Conservation (phyloP, 306 rosid species). For the Styphnolobium japonicum region DNA sequence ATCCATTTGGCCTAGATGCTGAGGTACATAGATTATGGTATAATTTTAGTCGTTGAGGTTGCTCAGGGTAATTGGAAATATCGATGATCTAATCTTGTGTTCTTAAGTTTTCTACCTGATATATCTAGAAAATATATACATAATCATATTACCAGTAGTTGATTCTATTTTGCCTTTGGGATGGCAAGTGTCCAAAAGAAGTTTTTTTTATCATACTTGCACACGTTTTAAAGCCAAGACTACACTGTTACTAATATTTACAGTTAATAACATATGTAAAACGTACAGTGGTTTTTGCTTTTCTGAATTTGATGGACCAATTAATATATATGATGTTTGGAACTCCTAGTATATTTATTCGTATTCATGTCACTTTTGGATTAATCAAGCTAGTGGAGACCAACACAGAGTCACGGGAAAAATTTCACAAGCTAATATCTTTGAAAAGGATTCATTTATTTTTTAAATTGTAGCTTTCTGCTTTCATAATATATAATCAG, state of each 20-base stretch:
- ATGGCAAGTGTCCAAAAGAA: background rate
- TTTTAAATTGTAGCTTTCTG: background rate
- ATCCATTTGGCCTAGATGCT: conserved; percentile 76
- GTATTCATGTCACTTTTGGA: background rate
- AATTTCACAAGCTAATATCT: background rate
- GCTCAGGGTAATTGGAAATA: background rate
- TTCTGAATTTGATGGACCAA: no score
- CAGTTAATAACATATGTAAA: background rate
- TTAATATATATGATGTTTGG: background rate
- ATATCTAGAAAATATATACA: background rate
- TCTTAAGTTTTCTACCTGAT: background rate
- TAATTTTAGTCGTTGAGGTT: conserved; percentile 1
- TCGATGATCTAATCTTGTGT: background rate
- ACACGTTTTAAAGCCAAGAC: background rate
- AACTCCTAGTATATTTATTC: no score
- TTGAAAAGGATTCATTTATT: background rate
- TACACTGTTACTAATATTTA: no score
- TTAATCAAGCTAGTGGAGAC: background rate
- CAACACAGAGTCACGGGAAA: background rate
- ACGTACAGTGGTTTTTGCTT: background rate
- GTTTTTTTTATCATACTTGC: background rate
- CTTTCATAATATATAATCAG: background rate
- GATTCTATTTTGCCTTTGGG: background rate
- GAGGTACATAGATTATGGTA: conserved; percentile 47
- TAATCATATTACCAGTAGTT: background rate